Evolutionary conservation across 257 asterid species (phyloP).

Genomic region (Jaltomata sinuosa): DNA sequence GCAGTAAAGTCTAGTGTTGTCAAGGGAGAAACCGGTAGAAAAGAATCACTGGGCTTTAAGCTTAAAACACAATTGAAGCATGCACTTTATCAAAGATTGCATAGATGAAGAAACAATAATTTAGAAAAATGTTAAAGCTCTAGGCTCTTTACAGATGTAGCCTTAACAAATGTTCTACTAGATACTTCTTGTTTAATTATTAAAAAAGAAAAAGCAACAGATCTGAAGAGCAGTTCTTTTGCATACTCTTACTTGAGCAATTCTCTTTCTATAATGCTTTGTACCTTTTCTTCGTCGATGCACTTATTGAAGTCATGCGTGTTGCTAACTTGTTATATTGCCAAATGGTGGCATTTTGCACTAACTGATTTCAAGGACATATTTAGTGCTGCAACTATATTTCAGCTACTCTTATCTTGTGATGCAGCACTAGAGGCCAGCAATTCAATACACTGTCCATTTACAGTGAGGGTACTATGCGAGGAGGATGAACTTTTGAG

Average conservation of each 20-base stretch:
- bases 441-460: constrained; percentile 40
- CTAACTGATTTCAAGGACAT: not conserved
- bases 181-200: not conserved
- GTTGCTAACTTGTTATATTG: not conserved
- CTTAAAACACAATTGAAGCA: not conserved
- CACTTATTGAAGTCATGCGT: not conserved
- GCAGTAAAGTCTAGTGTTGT: not conserved
- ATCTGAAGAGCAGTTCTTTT: not conserved
- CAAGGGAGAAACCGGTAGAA: not conserved
- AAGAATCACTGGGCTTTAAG: not conserved
- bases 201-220: not conserved
- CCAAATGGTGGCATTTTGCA: not conserved
- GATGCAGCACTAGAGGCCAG: constrained; percentile 78
- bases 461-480: constrained; percentile 44
- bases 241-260: not conserved
- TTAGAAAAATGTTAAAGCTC: not conserved
- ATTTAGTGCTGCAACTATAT: not conserved
- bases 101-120: not conserved
- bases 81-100: not conserved
- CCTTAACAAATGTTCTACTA: not conserved
- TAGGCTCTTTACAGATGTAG: not conserved
- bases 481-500: constrained; percentile 53
- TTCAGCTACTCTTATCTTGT: constrained; percentile 4
- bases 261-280: not conserved
- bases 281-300: not conserved